phyloP scores from a whole-genome alignment of 257 asterid genomes.

The Osmanthus fragrans region DNA sequence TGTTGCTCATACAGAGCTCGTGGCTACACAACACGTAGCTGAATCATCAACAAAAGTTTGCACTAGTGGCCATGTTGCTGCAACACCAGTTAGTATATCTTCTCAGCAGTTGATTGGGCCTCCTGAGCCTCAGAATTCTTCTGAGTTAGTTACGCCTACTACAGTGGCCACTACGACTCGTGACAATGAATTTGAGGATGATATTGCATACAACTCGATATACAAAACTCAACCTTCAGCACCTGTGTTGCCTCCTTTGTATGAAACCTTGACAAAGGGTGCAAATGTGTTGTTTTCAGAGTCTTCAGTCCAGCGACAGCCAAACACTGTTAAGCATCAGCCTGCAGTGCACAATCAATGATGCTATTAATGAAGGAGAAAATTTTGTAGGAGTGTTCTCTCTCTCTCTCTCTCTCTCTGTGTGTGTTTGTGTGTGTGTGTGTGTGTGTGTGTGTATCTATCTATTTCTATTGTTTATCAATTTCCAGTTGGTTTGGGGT shows the following conservation, averaged over 20 bases:
- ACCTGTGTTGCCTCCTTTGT: slow-evolving; percentile 59
- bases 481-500: slow-evolving; percentile 27
- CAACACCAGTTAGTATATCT: slow-evolving; percentile 35
- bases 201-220: slow-evolving; percentile 68
- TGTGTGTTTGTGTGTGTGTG: not conserved
- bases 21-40: slow-evolving; percentile 38
- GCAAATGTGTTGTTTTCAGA: slow-evolving; percentile 50
- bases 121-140: slow-evolving; percentile 38
- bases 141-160: slow-evolving; percentile 40
- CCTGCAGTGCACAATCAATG: slow-evolving; percentile 37
- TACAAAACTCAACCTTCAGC: slow-evolving; percentile 80
- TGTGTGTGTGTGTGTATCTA: not conserved
- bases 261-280: slow-evolving; percentile 53
- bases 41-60: slow-evolving; percentile 42
- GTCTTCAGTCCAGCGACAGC: slow-evolving; percentile 48
- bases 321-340: slow-evolving; percentile 43
- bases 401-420: too few relatives aligned
- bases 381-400: slow-evolving; percentile 10
- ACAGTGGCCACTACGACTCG: slow-evolving; percentile 31
- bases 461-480: slow-evolving; percentile 24
- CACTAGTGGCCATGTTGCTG: slow-evolving; percentile 29
- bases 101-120: slow-evolving; percentile 41
- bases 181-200: slow-evolving; percentile 63
- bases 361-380: slow-evolving; percentile 22
- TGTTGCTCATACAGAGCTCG: slow-evolving; percentile 38